Evolutionary conservation across 495 filamentous ascomycete species (phyloP).

Genomic region (Aspergillus haitiensis): DNA sequence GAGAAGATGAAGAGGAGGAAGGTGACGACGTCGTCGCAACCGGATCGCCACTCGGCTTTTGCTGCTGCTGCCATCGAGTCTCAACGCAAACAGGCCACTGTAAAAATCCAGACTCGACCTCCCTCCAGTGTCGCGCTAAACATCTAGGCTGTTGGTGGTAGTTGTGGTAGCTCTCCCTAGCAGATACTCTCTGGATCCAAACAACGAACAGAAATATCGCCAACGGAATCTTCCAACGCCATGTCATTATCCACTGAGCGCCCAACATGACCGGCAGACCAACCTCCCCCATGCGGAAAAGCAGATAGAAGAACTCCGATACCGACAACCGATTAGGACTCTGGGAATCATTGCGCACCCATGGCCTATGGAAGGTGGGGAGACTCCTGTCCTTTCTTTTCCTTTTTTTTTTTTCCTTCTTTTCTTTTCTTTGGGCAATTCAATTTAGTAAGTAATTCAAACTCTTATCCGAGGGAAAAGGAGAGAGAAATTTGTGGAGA

Average conservation of each 20-base stretch:
- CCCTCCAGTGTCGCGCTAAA: constrained; percentile 16
- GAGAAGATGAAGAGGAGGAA: background rate
- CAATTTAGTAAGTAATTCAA: constrained; percentile 1
- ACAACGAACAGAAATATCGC: constrained; percentile 16
- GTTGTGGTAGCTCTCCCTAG: constrained; percentile 4
- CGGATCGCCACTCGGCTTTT: constrained; percentile 4
- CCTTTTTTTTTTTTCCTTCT: background rate
- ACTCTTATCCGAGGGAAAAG: background rate
- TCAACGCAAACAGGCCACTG: constrained; percentile 27
- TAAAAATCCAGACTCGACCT: constrained; percentile 21
- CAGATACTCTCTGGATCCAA: constrained; percentile 12
- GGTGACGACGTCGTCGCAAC: background rate
- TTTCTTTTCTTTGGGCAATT: background rate
- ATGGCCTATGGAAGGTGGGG: background rate
- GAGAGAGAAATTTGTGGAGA: background rate
- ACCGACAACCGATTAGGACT: no score
- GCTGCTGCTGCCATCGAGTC: constrained; percentile 21
- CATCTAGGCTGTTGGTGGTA: constrained; percentile 15
- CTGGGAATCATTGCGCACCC: constrained; percentile 11
- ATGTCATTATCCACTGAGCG: constrained; percentile 18
- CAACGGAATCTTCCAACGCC: constrained; percentile 12
- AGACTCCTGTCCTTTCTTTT: no score
- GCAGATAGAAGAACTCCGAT: no score
- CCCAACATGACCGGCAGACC: constrained; percentile 12
- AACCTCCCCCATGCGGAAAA: background rate